Evolutionary conservation across 805 yeast genomes (phyloP), one percentile per base, ranked within the genome.

Genomic region (Ogataea polymorpha): DNA sequence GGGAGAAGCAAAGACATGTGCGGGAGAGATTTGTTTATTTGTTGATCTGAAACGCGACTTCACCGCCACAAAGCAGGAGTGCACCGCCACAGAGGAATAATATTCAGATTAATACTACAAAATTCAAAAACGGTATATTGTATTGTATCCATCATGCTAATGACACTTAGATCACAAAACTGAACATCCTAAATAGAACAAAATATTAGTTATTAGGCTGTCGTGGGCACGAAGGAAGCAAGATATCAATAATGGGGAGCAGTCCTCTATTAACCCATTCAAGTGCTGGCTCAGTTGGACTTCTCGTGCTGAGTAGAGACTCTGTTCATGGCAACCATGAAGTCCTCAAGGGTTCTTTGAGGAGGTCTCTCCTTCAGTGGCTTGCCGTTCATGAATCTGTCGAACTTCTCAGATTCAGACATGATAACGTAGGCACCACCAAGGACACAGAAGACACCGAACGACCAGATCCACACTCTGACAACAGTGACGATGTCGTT

Each of bases 371-470:
- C 77, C 72, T 78, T 75, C 54, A 66, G 54, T 66, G 82, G 75
- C 72, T 77, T 80, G 74, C 93, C 89, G 76, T 85, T 85, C 81
- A 86, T 82, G 67, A 83, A 68, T 75, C 82, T 78, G 74, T 85
- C 95, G 63, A 85, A 85, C 49, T 80, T 76, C 62, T 79, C 81
- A 47, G 91, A 84, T 59, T 72, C 79, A 51, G 91, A 79, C 96
- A 89, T 86, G 68, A 86, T 66, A 83, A 85, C 90, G 86, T 89
- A 89, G 63, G 91, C 86, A 79, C 96, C 96, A 70, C 96, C 96
- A 76, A 88, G 71, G 71, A 82, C 79, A 78, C 96, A 89, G 91
- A 89, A 89, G 71, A 86, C 83, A 79, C 96, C 96, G 75, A 89
- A 84, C 50, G 96, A 88, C 87, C 86, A 88, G 66, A 89, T 72